A percentile compares a stretch with the other conserved stretches of the same genome.
phyloP scores from a whole-genome alignment of 2,329 filamentous ascomycete species.

The Pseudopithomyces maydicus region DNA sequence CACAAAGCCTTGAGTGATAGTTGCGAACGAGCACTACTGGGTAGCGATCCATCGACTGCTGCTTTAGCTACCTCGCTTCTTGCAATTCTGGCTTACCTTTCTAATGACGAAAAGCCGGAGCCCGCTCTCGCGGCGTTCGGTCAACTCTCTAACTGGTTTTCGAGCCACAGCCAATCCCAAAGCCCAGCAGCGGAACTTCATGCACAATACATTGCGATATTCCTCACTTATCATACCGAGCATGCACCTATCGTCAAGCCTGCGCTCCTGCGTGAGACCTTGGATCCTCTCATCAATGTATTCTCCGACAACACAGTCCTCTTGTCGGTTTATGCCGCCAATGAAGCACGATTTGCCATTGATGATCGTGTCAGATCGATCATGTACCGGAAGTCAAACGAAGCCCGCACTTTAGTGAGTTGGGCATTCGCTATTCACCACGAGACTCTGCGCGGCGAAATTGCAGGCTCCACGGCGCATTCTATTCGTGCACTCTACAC shows the following conservation, averaged over 20 bases:
- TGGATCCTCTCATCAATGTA: constrained; percentile 63
- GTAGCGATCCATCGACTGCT: constrained; percentile 49
- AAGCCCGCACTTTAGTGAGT: constrained; percentile 48
- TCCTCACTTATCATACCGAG: constrained; percentile 70
- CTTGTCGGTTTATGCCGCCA: constrained; percentile 72
- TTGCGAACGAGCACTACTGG: constrained; percentile 62
- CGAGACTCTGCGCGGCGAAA: constrained; percentile 54
- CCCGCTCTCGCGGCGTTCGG: constrained; percentile 47
- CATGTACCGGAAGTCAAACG: constrained; percentile 51
- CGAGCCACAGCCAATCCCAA: constrained; percentile 20
- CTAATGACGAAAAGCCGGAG: constrained; percentile 41
- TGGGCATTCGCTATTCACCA: constrained; percentile 62
- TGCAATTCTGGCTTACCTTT: constrained; percentile 71
- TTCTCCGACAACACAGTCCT: constrained; percentile 82
- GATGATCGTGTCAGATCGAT: constrained; percentile 77
- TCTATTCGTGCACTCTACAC: constrained; percentile 62
- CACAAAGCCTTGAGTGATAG: constrained; percentile 16
- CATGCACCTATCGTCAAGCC: constrained; percentile 71
- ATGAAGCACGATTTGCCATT: constrained; percentile 72
- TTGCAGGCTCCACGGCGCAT: constrained; percentile 53
- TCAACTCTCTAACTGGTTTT: constrained; percentile 27
- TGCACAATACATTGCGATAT: constrained; percentile 68
- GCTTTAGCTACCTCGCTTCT: constrained; percentile 65
- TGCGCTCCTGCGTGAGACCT: constrained; percentile 64
- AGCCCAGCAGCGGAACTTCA: constrained; percentile 62